Conservation (phyloP, 306 rosid genomes). For the Cicer pinnatifidum region DNA sequence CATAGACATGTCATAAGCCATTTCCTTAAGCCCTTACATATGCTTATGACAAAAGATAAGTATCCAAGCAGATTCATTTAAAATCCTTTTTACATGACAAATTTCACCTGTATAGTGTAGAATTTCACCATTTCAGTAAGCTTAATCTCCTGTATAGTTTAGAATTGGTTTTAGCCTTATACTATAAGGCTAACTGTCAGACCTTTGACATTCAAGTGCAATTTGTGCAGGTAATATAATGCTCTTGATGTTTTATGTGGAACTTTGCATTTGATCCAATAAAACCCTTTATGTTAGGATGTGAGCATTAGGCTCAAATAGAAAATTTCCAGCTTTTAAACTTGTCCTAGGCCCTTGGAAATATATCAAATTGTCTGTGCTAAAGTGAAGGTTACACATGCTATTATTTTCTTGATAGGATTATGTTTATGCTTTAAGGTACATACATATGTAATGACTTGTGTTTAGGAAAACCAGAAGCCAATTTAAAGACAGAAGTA, state of each 20-base stretch:
- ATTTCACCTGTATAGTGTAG: no score
- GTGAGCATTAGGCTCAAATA: neutral
- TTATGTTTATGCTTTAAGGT: conserved; percentile 9
- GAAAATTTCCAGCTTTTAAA: neutral
- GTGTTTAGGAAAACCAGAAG: neutral
- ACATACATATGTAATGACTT: neutral
- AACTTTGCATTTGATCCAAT: neutral
- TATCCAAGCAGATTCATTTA: no score
- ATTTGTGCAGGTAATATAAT: neutral
- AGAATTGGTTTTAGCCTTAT: neutral
- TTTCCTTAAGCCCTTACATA: no score
- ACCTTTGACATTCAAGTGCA: conserved; percentile 19
- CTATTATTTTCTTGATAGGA: conserved; percentile 12
- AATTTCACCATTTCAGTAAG: neutral
- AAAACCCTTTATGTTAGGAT: neutral
- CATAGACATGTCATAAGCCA: no score
- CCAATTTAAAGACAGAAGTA: conserved; percentile 9
- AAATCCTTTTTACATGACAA: no score
- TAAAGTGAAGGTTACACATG: conserved; percentile 11
- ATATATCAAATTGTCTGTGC: neutral
- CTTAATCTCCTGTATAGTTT: neutral
- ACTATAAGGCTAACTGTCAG: neutral
- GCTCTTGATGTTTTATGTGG: conserved; percentile 6
- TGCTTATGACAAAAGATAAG: no score
- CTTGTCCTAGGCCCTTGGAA: neutral